These are phyloP conservation scores for Polyrhizophydium stewartii DNA, from an alignment of 371 early-diverging fungal species.

Conservation along the genomic window DNA sequence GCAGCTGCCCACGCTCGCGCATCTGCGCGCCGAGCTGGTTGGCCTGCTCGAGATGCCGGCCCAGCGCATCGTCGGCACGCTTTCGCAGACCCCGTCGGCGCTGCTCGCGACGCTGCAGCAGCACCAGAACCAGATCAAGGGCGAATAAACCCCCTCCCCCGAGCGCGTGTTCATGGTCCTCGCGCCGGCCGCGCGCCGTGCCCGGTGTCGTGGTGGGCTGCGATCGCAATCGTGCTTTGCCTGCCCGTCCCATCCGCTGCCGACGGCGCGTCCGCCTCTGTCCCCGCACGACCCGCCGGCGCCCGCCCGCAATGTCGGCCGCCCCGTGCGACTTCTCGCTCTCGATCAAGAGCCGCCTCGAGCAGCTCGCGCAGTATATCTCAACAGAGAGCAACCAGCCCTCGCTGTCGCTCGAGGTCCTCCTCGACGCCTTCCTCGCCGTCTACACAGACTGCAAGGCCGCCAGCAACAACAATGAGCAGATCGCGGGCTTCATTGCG, in stretches of 20 bases:
- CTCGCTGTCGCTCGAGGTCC: slow-evolving; percentile 45
- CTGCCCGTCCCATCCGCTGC: too few relatives aligned
- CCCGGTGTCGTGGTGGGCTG: too few relatives aligned
- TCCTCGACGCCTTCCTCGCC: slow-evolving; percentile 62
- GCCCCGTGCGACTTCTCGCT: background rate
- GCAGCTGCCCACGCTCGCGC: background rate
- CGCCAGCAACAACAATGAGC: slow-evolving; percentile 44
- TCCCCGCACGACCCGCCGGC: too few relatives aligned
- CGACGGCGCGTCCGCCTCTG: too few relatives aligned
- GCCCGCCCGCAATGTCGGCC: too few relatives aligned
- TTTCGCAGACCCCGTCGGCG: background rate
- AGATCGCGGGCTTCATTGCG: slow-evolving; percentile 44
- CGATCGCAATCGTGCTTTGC: too few relatives aligned
- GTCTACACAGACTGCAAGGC: slow-evolving; percentile 58
- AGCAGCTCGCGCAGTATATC: slow-evolving; percentile 25
- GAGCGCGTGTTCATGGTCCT: too few relatives aligned
- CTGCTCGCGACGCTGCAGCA: background rate
- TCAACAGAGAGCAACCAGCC: slow-evolving; percentile 13
- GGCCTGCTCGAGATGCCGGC: background rate
- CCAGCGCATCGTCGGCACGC: background rate
- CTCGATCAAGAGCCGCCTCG: background rate
- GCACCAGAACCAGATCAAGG: background rate
- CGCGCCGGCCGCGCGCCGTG: too few relatives aligned
- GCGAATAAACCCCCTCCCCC: too few relatives aligned
- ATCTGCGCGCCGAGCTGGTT: background rate